These are phyloP conservation scores for Narthecium ossifragum DNA, from an alignment of 106 monocot species.

Conservation along the genomic window DNA sequence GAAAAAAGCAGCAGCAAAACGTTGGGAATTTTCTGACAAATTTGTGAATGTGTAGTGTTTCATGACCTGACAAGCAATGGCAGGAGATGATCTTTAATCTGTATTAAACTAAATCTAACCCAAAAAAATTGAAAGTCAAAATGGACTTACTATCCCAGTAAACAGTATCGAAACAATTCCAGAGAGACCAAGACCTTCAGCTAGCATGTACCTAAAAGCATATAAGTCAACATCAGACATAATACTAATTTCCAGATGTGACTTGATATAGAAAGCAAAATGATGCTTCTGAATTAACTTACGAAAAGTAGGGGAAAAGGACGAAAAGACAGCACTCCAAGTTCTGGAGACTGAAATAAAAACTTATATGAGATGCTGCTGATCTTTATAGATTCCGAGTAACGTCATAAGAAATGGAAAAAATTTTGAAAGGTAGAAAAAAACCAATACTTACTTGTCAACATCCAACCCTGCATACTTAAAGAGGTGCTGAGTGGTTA, in stretches of 20 bases:
- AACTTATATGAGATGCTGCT: neutral
- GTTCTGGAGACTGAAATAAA: constrained; percentile 69
- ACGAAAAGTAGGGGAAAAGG: constrained; percentile 99
- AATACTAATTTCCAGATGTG: neutral
- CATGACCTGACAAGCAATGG: constrained; percentile 59
- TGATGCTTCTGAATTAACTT: constrained; percentile 25
- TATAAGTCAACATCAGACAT: neutral
- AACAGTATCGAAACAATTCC: constrained; percentile 99
- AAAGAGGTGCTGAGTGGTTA: constrained; percentile 80
- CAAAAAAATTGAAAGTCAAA: too few species aligned
- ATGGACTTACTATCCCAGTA: constrained; percentile 88
- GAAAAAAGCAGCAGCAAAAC: constrained; percentile 78
- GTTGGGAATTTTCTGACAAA: constrained; percentile 90
- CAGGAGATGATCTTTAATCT: neutral
- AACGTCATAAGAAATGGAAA: neutral
- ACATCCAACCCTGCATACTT: constrained; percentile 94
- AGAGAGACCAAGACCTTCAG: constrained; percentile 91
- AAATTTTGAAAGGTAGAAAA: neutral
- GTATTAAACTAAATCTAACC: too few species aligned
- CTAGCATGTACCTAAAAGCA: constrained; percentile 87
- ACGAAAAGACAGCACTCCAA: constrained; percentile 98
- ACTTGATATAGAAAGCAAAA: constrained; percentile 13
- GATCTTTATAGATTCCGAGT: neutral
- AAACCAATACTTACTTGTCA: constrained; percentile 72
- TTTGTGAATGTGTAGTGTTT: constrained; percentile 94